These are phyloP conservation scores for Parathielavia hyrcaniae DNA, from an alignment of 495 filamentous ascomycete genomes.

Conservation along the genomic window DNA sequence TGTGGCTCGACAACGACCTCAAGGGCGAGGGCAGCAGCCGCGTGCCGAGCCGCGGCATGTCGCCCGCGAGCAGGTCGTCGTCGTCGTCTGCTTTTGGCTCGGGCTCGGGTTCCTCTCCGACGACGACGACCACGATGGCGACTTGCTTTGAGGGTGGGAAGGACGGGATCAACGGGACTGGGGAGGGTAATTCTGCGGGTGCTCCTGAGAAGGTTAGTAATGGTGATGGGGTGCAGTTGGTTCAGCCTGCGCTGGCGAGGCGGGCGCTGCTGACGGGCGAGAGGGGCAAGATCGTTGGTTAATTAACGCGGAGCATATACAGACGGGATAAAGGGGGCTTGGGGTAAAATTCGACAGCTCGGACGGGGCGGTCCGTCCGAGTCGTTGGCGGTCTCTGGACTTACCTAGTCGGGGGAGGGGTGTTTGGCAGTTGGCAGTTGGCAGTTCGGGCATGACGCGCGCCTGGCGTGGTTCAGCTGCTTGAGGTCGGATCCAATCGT, in stretches of 20 bases:
- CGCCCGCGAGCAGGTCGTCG: conserved; percentile 1
- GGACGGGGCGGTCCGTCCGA: not conserved
- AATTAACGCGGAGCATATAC: not conserved
- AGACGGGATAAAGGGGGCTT: not conserved
- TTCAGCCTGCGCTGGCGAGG: not conserved
- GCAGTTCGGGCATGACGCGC: conserved; percentile 1
- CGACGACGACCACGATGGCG: not conserved
- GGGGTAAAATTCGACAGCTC: not conserved
- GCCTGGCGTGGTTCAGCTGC: not conserved
- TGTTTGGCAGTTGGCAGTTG: not conserved
- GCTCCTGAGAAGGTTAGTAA: not conserved
- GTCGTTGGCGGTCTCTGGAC: not conserved
- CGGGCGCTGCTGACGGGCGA: conserved; percentile 6
- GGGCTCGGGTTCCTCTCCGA: not conserved
- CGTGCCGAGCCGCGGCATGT: conserved; percentile 1
- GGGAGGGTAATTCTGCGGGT: not conserved
- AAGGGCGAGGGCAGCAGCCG: conserved; percentile 9
- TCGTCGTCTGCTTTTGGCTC: not conserved
- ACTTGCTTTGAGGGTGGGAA: not conserved
- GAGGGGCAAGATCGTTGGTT: conserved; percentile 13
- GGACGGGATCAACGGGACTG: not conserved
- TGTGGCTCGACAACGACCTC: conserved; percentile 30
- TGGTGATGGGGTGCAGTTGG: not conserved
- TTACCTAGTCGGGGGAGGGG: not conserved
- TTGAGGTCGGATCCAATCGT: not conserved